phyloP scores from a whole-genome alignment of 2,329 filamentous ascomycete genomes.

The Coniochaeta pulveracea region DNA sequence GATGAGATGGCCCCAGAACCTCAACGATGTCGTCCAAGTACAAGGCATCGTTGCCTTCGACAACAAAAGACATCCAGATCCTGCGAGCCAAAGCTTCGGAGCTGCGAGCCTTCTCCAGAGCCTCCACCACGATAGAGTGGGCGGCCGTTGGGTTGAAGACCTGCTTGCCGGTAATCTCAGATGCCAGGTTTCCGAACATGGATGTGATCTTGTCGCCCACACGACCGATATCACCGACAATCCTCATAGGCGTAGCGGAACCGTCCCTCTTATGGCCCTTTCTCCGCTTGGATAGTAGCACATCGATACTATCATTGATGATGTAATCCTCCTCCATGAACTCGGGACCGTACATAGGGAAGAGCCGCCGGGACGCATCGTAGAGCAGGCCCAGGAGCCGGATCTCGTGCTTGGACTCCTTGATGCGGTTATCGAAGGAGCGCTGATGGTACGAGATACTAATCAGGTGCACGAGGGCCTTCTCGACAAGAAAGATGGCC shows the following conservation, averaged over 20 bases:
- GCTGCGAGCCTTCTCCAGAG: conserved; percentile 71
- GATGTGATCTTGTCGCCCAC: conserved; percentile 90
- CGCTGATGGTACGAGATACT: conserved; percentile 78
- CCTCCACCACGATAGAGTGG: conserved; percentile 81
- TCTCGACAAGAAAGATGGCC: conserved; percentile 64
- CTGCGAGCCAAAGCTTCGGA: conserved; percentile 89
- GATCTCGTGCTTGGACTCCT: conserved; percentile 80
- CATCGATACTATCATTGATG: conserved; percentile 75
- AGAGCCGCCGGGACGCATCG: conserved; percentile 78
- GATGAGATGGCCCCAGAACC: conserved; percentile 67
- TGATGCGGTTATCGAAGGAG: conserved; percentile 73
- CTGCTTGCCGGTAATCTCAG: conserved; percentile 90
- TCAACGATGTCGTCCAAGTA: conserved; percentile 74
- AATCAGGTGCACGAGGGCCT: conserved; percentile 69
- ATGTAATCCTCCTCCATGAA: conserved; percentile 86
- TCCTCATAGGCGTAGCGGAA: conserved; percentile 62
- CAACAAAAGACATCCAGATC: conserved; percentile 96
- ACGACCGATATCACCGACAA: conserved; percentile 68
- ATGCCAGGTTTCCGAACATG: conserved; percentile 84
- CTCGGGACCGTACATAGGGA: conserved; percentile 85
- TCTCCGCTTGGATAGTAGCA: conserved; percentile 48
- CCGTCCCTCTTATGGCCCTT: conserved; percentile 35
- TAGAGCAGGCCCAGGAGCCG: conserved; percentile 75
- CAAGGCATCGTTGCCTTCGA: conserved; percentile 74
- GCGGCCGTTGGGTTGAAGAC: conserved; percentile 88